A percentile compares a stretch with the other conserved stretches of the same genome.
Conservation (phyloP, 352 stramenopile genomes). For the Globisporangium irregulare region DNA sequence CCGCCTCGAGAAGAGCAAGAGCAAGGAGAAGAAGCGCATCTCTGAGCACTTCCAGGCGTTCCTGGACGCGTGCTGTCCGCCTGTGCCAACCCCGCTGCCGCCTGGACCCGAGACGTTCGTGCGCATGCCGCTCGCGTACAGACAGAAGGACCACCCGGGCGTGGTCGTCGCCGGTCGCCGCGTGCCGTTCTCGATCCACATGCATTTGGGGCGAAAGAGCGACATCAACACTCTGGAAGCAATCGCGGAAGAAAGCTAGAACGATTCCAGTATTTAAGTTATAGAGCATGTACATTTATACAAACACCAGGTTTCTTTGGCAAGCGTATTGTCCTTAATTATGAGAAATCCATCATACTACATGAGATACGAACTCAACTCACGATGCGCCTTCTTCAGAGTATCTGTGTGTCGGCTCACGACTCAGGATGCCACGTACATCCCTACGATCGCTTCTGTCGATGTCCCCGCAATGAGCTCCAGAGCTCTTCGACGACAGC, state of each 20-base stretch:
- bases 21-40: neutral
- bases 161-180: conserved; percentile 6
- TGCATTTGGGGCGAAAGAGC: conserved; percentile 9
- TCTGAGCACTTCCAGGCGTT: neutral
- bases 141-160: conserved; percentile 4
- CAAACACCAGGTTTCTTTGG: neutral
- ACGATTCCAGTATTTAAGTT: neutral
- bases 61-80: conserved; percentile 3
- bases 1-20: conserved; percentile 1
- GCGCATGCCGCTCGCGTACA: neutral
- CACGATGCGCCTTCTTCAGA: neutral
- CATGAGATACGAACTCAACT: neutral
- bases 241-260: conserved; percentile 4
- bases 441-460: conserved; percentile 2
- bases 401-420: neutral
- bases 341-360: neutral
- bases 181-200: conserved; percentile 11
- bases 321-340: neutral
- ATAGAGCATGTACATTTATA: neutral
- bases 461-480: conserved; percentile 2
- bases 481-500: neutral
- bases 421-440: conserved; percentile 6
- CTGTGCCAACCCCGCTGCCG: neutral
- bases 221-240: neutral
- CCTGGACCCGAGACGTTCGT: conserved; percentile 9